A percentile compares a stretch with the other conserved stretches of the same genome.
phyloP scores from a whole-genome alignment of 495 filamentous ascomycete species.

The Chlorociboria aeruginascens region DNA sequence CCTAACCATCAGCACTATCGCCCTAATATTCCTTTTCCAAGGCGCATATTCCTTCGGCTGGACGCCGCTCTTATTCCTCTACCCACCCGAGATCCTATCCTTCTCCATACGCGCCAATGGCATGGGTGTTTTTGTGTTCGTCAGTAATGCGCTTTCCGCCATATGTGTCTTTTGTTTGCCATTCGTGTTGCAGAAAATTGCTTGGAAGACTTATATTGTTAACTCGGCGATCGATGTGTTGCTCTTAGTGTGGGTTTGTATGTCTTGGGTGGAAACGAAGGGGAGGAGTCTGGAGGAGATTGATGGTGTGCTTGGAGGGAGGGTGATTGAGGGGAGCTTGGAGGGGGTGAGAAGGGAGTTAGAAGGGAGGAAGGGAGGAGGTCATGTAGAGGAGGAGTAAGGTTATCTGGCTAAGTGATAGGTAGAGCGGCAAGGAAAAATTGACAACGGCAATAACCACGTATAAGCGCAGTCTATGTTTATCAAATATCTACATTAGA shows the following conservation, averaged over 20 bases:
- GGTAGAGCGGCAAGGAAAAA: too few relatives aligned
- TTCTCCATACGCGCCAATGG: slow-evolving; percentile 26
- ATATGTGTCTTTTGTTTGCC: slow-evolving; percentile 35
- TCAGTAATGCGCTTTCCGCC: slow-evolving; percentile 26
- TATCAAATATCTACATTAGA: too few relatives aligned
- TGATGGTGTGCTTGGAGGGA: slow-evolving; percentile 21
- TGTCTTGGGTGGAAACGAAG: slow-evolving; percentile 24
- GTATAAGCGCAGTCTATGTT: too few relatives aligned
- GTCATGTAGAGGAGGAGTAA: too few relatives aligned
- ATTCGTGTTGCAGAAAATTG: slow-evolving; percentile 27
- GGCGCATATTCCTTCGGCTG: slow-evolving; percentile 28
- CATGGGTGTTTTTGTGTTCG: slow-evolving; percentile 18
- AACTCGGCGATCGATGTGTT: slow-evolving; percentile 23
- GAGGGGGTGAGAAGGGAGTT: too few relatives aligned
- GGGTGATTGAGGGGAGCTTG: background rate
- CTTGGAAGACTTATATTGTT: slow-evolving; percentile 26
- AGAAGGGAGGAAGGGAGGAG: too few relatives aligned
- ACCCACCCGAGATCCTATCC: slow-evolving; percentile 30
- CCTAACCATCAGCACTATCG: slow-evolving; percentile 11
- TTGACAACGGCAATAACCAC: too few relatives aligned
- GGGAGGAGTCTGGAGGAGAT: slow-evolving; percentile 25
- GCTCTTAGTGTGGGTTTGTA: slow-evolving; percentile 16
- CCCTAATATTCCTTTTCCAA: slow-evolving; percentile 24
- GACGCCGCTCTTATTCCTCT: slow-evolving; percentile 30
- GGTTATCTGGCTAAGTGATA: too few relatives aligned